These are phyloP conservation scores for Acer negundo DNA, from an alignment of 345 rosid genomes.

Conservation along the genomic window DNA sequence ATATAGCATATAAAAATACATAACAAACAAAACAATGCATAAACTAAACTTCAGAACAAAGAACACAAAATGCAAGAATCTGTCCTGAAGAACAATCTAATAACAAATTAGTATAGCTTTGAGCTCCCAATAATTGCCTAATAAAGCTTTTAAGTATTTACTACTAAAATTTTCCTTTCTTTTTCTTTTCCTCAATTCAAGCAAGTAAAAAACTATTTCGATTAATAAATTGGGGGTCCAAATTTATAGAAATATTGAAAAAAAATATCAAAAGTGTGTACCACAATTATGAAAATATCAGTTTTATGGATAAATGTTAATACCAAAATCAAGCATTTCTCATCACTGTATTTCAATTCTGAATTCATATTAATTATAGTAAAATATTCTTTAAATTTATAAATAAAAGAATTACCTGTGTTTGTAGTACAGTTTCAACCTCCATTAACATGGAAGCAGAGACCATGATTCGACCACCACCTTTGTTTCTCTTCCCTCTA, in stretches of 20 bases:
- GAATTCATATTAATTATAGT: neutral
- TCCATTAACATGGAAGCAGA: slow-evolving; percentile 77
- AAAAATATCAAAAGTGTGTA: neutral
- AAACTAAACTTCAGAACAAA: neutral
- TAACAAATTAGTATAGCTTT: neutral
- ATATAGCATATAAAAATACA: neutral
- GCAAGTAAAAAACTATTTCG: neutral
- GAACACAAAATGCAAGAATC: neutral
- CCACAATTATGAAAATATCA: neutral
- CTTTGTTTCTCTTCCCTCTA: slow-evolving; percentile 41
- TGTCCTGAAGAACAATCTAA: neutral
- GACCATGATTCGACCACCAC: slow-evolving; percentile 47
- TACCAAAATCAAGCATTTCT: neutral
- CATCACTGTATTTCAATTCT: neutral
- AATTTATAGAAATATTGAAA: no score
- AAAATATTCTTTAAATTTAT: neutral
- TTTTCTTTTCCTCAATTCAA: neutral
- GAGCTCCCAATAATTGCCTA: neutral
- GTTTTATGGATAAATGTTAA: neutral
- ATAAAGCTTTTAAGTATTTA: neutral
- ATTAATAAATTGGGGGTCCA: no score
- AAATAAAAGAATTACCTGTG: slow-evolving; percentile 52
- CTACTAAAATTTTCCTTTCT: neutral
- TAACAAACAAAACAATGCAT: neutral
- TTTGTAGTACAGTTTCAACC: slow-evolving; percentile 81